These are phyloP conservation scores for Fusarium proliferatum DNA, from an alignment of 2,329 filamentous ascomycete species.

Conservation along the genomic window DNA sequence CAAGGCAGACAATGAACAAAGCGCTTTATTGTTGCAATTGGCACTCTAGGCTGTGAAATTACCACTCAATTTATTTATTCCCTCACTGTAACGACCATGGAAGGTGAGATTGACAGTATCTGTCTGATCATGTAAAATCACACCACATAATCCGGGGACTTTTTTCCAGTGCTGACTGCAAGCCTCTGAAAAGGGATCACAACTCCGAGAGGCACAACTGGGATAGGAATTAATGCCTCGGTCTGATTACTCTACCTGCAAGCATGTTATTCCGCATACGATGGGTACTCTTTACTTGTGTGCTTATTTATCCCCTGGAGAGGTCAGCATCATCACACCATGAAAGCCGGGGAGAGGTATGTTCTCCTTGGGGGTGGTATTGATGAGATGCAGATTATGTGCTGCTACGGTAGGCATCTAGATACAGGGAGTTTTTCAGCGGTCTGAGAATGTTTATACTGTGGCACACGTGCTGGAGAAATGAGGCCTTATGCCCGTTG, in stretches of 20 bases:
- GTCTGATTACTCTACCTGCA: background rate
- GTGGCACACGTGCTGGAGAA: background rate
- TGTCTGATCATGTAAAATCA: slow-evolving; percentile 3
- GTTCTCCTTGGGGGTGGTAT: slow-evolving; percentile 19
- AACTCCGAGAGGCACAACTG: slow-evolving; percentile 22
- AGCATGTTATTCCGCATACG: slow-evolving; percentile 1
- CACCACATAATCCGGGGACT: slow-evolving; percentile 1
- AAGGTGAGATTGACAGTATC: background rate
- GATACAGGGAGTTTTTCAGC: background rate
- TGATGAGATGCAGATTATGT: slow-evolving; percentile 20
- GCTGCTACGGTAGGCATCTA: background rate
- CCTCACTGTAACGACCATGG: background rate
- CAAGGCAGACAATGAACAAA: slow-evolving; percentile 11
- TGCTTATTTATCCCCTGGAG: slow-evolving; percentile 15
- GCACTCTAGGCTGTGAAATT: background rate
- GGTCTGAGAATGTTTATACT: slow-evolving; percentile 1
- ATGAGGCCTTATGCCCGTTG: slow-evolving; percentile 21
- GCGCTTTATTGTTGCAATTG: background rate
- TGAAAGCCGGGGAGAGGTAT: slow-evolving; percentile 8
- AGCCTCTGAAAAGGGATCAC: slow-evolving; percentile 28
- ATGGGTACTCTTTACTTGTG: slow-evolving; percentile 19
- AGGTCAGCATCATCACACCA: slow-evolving; percentile 38
- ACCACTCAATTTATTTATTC: background rate
- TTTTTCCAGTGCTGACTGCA: slow-evolving; percentile 7
- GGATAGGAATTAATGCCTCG: slow-evolving; percentile 26